Evolutionary conservation across 2,329 filamentous ascomycete genomes (phyloP).

Genomic region (Chaetomiaceae sp.): DNA sequence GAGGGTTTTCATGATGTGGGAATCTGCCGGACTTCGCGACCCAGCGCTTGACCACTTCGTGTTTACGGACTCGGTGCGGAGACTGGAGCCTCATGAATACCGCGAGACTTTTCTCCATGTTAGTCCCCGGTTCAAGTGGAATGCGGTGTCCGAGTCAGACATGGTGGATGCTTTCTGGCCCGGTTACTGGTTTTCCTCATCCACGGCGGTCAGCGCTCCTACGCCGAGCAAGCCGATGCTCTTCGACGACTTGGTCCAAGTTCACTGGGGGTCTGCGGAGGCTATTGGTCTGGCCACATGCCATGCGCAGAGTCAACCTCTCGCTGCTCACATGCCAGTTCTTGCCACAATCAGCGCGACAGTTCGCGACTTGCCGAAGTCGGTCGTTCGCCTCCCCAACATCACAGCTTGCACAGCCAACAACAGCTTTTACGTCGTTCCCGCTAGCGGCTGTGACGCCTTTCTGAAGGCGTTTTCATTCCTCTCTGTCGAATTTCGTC

Average conservation of each 20-base stretch:
- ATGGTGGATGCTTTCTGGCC: constrained; percentile 8
- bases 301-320: background rate
- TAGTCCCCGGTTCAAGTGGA: background rate
- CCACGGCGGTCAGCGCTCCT: background rate
- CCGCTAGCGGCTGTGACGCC: constrained; percentile 9
- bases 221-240: background rate
- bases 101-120: constrained; percentile 25
- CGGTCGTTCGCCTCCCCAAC: constrained; percentile 9
- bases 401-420: constrained; percentile 11
- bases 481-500: constrained; percentile 8
- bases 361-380: constrained; percentile 1
- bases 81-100: constrained; percentile 30
- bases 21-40: constrained; percentile 6
- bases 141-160: background rate
- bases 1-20: constrained; percentile 17
- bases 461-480: constrained; percentile 17
- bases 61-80: constrained; percentile 16
- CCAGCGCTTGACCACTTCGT: constrained; percentile 12
- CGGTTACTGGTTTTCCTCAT: constrained; percentile 9
- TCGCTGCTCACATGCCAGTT: constrained; percentile 1
- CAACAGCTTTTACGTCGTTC: constrained; percentile 4
- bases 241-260: background rate
- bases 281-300: constrained; percentile 1
- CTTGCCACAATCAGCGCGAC: constrained; percentile 1
- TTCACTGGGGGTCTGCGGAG: constrained; percentile 4